phyloP scores from a whole-genome alignment of 148 eudicot species.

The Hydrangea macrophylla region DNA sequence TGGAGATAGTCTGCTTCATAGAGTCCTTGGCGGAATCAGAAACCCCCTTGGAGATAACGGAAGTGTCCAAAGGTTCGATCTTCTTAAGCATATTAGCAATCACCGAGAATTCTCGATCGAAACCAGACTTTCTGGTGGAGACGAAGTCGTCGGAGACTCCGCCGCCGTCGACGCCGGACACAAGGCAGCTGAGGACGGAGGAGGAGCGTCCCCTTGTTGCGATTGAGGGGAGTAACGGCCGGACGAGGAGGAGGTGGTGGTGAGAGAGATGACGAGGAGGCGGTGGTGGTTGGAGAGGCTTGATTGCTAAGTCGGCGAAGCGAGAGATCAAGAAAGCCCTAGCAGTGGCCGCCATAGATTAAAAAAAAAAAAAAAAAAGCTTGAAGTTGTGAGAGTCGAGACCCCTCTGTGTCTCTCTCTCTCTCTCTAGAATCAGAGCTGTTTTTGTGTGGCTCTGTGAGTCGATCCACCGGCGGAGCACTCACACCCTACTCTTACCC shows the following conservation, averaged over 20 bases:
- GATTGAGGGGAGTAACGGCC: slow-evolving; percentile 19
- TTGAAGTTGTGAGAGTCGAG: neutral
- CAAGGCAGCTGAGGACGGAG: slow-evolving; percentile 37
- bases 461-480: slow-evolving; percentile 9
- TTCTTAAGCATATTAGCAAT: slow-evolving; percentile 65
- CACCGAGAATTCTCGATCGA: slow-evolving; percentile 66
- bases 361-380: slow-evolving; percentile 3
- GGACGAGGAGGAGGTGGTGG: slow-evolving; percentile 28
- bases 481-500: slow-evolving; percentile 2
- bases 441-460: neutral
- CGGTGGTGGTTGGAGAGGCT: slow-evolving; percentile 28
- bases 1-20: slow-evolving; percentile 86
- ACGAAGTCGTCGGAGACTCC: slow-evolving; percentile 63
- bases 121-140: slow-evolving; percentile 51
- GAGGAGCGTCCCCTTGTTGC: slow-evolving; percentile 10
- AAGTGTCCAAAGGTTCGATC: slow-evolving; percentile 64
- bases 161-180: slow-evolving; percentile 70
- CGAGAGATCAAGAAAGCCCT: slow-evolving; percentile 28
- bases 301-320: slow-evolving; percentile 28
- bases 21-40: slow-evolving; percentile 70
- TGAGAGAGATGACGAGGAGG: slow-evolving; percentile 16
- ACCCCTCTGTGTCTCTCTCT: slow-evolving; percentile 4
- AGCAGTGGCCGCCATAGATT: slow-evolving; percentile 55
- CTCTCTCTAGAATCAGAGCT: too few relatives aligned
- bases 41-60: slow-evolving; percentile 65